Evolutionary conservation across 169 alveolate species (phyloP).

Genomic region (Ichthyophthirius multifiliis): DNA sequence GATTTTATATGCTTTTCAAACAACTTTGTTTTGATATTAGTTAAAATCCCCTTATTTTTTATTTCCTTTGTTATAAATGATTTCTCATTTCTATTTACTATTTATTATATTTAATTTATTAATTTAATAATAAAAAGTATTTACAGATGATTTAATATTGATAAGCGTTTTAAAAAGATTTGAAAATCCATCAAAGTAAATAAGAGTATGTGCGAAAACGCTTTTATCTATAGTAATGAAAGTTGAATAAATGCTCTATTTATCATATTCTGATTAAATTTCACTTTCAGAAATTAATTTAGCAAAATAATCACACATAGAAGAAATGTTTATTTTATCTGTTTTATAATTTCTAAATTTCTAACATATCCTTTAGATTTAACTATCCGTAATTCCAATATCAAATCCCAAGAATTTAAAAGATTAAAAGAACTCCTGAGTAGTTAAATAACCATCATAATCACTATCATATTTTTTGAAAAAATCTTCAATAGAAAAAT

Average conservation of each 20-base stretch:
- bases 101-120: not conserved
- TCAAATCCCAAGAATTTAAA: not conserved
- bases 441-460: constrained; percentile 10
- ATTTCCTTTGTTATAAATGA: not conserved
- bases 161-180: not conserved
- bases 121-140: not conserved
- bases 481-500: not conserved
- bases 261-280: not conserved
- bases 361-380: not conserved
- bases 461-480: constrained; percentile 1
- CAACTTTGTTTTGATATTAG: not conserved
- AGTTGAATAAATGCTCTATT: constrained; percentile 3
- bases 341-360: not conserved
- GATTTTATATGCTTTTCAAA: too few relatives aligned
- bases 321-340: not conserved
- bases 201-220: not conserved
- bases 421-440: not conserved
- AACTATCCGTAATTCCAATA: not conserved
- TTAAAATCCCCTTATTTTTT: not conserved
- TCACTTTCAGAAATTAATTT: constrained; percentile 4
- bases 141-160: not conserved
- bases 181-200: not conserved
- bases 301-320: not conserved
- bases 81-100: not conserved
- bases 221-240: not conserved